Evolutionary conservation across 805 yeast genomes (phyloP).

Genomic region (Candida montana): DNA sequence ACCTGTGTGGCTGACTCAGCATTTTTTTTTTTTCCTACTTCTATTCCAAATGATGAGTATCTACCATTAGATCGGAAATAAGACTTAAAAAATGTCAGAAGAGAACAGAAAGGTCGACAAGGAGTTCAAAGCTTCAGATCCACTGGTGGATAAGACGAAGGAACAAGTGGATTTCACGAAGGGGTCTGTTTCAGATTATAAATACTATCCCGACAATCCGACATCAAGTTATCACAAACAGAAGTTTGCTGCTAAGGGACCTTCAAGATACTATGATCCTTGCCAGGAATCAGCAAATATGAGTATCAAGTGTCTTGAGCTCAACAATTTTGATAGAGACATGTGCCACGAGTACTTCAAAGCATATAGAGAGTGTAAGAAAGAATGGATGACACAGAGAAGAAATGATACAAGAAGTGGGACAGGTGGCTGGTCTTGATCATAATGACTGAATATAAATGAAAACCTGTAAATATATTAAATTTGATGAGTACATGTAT

Average conservation of each 20-base stretch:
- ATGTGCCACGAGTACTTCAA: conserved; percentile 78
- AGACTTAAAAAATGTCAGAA: conserved; percentile 8
- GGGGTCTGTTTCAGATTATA: conserved; percentile 47
- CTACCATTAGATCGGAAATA: too few relatives aligned
- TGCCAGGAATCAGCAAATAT: conserved; percentile 86
- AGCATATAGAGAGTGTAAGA: conserved; percentile 89
- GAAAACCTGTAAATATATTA: conserved; percentile 2
- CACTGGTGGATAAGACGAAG: conserved; percentile 29
- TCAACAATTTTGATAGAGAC: conserved; percentile 65
- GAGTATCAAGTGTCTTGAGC: conserved; percentile 77
- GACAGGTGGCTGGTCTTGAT: conserved; percentile 22
- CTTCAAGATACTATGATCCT: conserved; percentile 87
- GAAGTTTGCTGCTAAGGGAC: conserved; percentile 66
- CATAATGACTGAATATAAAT: not conserved
- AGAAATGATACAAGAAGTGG: conserved; percentile 27
- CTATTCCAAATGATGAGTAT: not conserved
- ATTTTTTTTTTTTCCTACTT: not conserved
- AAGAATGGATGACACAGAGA: conserved; percentile 54
- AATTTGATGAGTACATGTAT: not conserved
- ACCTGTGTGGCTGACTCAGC: not conserved
- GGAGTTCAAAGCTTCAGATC: conserved; percentile 18
- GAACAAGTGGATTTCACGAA: conserved; percentile 49
- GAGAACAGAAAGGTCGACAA: conserved; percentile 16
- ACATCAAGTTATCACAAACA: conserved; percentile 62
- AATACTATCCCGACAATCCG: conserved; percentile 87